These are phyloP conservation scores for Lepidopterella palustris DNA, from an alignment of 495 filamentous ascomycete species.

Conservation along the genomic window DNA sequence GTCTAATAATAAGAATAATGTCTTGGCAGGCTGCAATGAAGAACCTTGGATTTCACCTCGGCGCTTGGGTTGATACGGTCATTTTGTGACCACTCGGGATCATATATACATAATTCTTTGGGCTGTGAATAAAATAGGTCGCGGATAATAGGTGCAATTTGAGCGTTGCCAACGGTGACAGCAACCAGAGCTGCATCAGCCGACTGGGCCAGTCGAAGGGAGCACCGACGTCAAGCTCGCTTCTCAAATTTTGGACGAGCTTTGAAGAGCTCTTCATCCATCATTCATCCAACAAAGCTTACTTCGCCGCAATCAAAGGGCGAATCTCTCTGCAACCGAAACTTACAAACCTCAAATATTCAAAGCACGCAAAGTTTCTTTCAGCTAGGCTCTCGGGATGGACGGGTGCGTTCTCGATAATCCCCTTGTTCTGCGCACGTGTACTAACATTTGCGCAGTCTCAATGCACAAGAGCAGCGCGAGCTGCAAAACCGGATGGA, in stretches of 20 bases:
- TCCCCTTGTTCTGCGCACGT: not conserved
- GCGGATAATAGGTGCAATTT: not conserved
- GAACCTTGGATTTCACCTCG: not conserved
- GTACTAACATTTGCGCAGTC: constrained; percentile 39
- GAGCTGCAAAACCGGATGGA: constrained; percentile 90
- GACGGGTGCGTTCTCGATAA: constrained; percentile 16
- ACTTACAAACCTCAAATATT: not conserved
- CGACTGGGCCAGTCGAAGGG: not conserved
- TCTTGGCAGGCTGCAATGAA: not conserved
- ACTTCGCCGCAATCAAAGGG: not conserved
- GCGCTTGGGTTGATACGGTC: not conserved
- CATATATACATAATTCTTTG: not conserved
- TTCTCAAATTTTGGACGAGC: not conserved
- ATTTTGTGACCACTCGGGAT: not conserved
- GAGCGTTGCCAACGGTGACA: not conserved
- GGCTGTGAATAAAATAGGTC: not conserved
- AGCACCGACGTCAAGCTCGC: constrained; percentile 4
- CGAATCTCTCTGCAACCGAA: not conserved
- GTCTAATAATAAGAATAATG: constrained; percentile 7
- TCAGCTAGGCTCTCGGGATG: constrained; percentile 12
- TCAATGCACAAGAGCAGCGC: constrained; percentile 77
- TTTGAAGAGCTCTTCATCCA: not conserved
- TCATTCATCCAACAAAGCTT: not conserved
- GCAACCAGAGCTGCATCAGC: not conserved
- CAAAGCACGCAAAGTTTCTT: not conserved